A percentile compares a stretch with the other conserved stretches of the same genome.
Conservation (phyloP, 345 rosid species). For the Cardiospermum halicacabum region DNA sequence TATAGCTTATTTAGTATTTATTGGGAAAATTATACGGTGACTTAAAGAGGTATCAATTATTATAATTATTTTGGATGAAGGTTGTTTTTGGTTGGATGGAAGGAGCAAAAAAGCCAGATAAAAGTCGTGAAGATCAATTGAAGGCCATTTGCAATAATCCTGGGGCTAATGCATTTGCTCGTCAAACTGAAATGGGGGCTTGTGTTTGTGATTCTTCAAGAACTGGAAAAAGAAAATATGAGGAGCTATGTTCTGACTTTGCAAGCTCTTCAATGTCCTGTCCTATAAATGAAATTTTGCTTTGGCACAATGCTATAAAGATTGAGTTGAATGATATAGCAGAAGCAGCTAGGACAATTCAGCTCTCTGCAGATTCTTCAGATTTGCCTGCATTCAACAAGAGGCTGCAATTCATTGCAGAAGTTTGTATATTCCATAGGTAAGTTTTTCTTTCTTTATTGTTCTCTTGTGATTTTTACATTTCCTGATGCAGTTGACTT, state of each 20-base stretch:
- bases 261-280: constrained; percentile 24
- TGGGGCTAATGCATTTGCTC: constrained; percentile 8
- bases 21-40: constrained; percentile 13
- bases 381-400: constrained; percentile 46
- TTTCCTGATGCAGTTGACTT: background rate
- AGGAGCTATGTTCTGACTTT: constrained; percentile 27
- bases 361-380: constrained; percentile 43
- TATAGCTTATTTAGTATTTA: background rate
- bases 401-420: constrained; percentile 59
- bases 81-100: constrained; percentile 55
- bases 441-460: constrained; percentile 9
- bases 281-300: constrained; percentile 54
- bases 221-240: constrained; percentile 43
- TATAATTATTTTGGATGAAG: constrained; percentile 30
- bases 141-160: constrained; percentile 16
- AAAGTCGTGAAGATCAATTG: constrained; percentile 24
- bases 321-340: constrained; percentile 46
- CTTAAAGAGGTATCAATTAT: no score
- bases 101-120: constrained; percentile 28
- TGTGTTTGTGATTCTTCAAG: constrained; percentile 40
- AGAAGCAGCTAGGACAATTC: constrained; percentile 46
- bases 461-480: background rate
- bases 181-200: constrained; percentile 19
- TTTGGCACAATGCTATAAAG: constrained; percentile 61
- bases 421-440: constrained; percentile 65